These are phyloP conservation scores for Trichophyton simii DNA, from an alignment of 2,329 filamentous ascomycete genomes.

Conservation along the genomic window DNA sequence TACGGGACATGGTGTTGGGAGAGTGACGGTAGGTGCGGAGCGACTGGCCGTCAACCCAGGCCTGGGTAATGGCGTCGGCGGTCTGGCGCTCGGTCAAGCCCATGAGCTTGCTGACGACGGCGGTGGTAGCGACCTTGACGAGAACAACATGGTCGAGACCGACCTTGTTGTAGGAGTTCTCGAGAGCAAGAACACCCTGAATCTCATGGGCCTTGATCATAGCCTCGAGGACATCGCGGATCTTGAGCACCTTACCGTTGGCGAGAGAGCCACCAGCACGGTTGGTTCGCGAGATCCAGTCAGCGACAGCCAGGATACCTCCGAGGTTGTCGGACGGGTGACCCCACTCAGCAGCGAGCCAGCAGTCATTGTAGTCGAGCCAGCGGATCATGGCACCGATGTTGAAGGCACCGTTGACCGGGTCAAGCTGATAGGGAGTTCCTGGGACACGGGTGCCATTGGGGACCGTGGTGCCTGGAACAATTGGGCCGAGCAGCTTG, in stretches of 20 bases:
- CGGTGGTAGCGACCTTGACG: slow-evolving; percentile 92
- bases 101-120: slow-evolving; percentile 90
- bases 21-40: slow-evolving; percentile 94
- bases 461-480: slow-evolving; percentile 80
- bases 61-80: slow-evolving; percentile 88
- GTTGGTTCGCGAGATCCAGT: slow-evolving; percentile 95
- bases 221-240: slow-evolving; percentile 83
- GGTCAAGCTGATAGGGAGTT: slow-evolving; percentile 87
- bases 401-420: slow-evolving; percentile 93
- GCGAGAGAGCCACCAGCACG: slow-evolving; percentile 64
- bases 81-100: slow-evolving; percentile 83
- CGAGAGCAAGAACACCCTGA: slow-evolving; percentile 87
- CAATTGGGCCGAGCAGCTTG: slow-evolving; percentile 84
- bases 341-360: slow-evolving; percentile 96
- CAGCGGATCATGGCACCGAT: slow-evolving; percentile 98
- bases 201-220: slow-evolving; percentile 99
- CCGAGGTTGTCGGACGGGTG: slow-evolving; percentile 97
- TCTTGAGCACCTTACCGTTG: slow-evolving; percentile 66
- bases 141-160: slow-evolving; percentile 94
- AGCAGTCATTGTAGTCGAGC: slow-evolving; percentile 99
- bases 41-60: slow-evolving; percentile 92
- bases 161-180: slow-evolving; percentile 99
- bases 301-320: slow-evolving; percentile 88
- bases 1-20: slow-evolving; percentile 98
- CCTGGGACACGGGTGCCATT: slow-evolving; percentile 85